Base-by-base conservation (phyloP, 495 filamentous ascomycete species). In the Ramalina peruviana region DNA sequence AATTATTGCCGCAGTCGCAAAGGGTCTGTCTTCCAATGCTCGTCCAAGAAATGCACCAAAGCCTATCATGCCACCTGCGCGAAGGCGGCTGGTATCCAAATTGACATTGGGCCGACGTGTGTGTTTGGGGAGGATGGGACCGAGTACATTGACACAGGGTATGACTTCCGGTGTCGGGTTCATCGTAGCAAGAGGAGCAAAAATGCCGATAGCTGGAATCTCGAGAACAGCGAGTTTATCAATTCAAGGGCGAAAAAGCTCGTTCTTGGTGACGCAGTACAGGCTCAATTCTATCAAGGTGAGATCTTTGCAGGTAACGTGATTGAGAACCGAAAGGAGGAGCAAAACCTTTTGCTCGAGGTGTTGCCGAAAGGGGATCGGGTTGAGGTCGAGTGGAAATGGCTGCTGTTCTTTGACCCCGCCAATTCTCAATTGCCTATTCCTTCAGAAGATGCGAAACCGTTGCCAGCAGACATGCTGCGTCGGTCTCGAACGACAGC, bases 21-120 rank as follows among this genome's bases (percentile, higher is more conserved):
- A 52, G 92, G 92, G 25, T 85, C 88, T 15, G 94, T 89, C 66
- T 94, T 99, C 70, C 92, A 99, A 64, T 99, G 92, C 68, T 92
- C 87, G 6, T 81, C 82, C 50, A 92, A 88, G 71, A 97, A 95
- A 64, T 99, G 92, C 62, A 84, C 84, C 21, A 73, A 90, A 52
- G 81, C 93, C 3, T 99, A 94, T 62, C 92, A 99, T 64, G 87
- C 89, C 2, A 97, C 88, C 13, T 99, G 92, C 60, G 90, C 92
- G 3, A 81, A 85, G 20, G 77, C 88, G 15, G 92, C 90, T 39
- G 92, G 93, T 37, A 89, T 97, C 9, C 78, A 89, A 55, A 82
- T 94, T 39, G 90, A 99, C 60, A 77, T 84, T 59, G 86, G 83
- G 13, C 75, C 83, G 23, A 78, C 90, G 42, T 82, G 85, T 0